Evolutionary conservation across 495 filamentous ascomycete species (phyloP), one percentile per base, ranked within the genome.

Genomic region (Penicillium canescens): DNA sequence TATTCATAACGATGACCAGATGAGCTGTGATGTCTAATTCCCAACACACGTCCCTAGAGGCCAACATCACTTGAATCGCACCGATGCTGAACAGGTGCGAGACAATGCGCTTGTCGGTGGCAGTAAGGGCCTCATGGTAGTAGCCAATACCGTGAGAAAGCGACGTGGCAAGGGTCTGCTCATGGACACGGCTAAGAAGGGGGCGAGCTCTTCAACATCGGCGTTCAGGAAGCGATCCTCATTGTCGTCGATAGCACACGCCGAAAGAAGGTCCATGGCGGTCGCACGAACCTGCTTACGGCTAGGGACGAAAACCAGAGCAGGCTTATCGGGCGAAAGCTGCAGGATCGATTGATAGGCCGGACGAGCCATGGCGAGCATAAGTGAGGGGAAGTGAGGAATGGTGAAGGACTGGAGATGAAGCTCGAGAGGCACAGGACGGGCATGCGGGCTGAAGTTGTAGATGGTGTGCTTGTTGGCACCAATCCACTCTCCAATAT

Each of bases 401-500:
- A 97, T 94, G 28, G 86, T 88, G 73, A 90, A 99, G 2, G 91
- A 95, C 67, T 99, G 94, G 43, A 99, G 89, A 63, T 96, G 90
- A 33, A 99, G 85, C 62, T 98, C 94, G 36, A 99, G 71, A 2
- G 92, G 92, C 2, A 96, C 83, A 4, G 90, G 86, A 20, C 94
- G 86, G 50, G 91, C 84, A 62, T 92, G 85, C 3, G 94, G 94
- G 62, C 91, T 96, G 79, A 99, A 99, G 73, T 98, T 99, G 79
- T 89, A 98, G 52, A 96, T 95, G 33, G 91, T 96, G 66, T 99
- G 95, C 76, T 96, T 98, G 54, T 85, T 93, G n/a, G 94, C 95
- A 52, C 95, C 95, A 59, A 98, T 96, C 94, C 94, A 99, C 71
- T 98, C 95, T 40, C 95, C 92, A 54, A 98, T 83, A 65, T 98